Percentiles rank a stretch among this genome's conserved stretches.
Conservation (phyloP, 2,329 filamentous ascomycete species). For the Fusarium udum region DNA sequence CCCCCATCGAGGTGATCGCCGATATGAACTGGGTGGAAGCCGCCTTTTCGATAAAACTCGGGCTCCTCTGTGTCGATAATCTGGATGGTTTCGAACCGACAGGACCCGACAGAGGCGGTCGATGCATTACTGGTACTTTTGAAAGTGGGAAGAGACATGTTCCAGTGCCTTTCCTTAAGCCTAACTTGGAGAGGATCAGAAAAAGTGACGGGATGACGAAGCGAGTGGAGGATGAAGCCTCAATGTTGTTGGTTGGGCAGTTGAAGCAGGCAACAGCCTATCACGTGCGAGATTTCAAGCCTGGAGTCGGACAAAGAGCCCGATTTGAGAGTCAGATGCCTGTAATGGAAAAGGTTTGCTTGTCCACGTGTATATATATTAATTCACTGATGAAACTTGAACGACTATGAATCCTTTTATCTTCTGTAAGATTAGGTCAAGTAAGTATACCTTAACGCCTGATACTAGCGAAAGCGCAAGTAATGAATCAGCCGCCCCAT, state of each 20-base stretch:
- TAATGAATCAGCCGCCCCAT: too few species aligned
- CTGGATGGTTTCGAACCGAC: not conserved
- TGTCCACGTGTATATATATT: too few species aligned
- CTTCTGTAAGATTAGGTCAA: too few species aligned
- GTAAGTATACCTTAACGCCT: too few species aligned
- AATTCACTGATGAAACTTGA: too few species aligned
- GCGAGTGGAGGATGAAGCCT: not conserved
- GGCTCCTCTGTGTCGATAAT: not conserved
- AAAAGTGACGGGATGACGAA: accelerated
- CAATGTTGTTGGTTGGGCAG: not conserved
- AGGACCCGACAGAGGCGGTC: not conserved
- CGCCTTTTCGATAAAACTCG: not conserved
- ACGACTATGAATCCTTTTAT: too few species aligned
- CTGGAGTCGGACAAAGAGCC: not conserved
- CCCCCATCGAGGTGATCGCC: accelerated
- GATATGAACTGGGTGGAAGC: not conserved
- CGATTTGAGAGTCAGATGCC: not conserved
- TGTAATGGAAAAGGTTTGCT: not conserved
- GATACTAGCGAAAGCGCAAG: too few species aligned
- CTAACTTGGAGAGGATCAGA: accelerated
- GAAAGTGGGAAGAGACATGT: not conserved
- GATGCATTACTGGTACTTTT: not conserved
- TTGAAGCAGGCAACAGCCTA: not conserved
- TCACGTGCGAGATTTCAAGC: not conserved
- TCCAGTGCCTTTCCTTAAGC: accelerated